A percentile compares a stretch with the other conserved stretches of the same genome.
These are phyloP conservation scores for Lepiota subincarnata DNA, from an alignment of 768 basidiomycete species.

Conservation along the genomic window DNA sequence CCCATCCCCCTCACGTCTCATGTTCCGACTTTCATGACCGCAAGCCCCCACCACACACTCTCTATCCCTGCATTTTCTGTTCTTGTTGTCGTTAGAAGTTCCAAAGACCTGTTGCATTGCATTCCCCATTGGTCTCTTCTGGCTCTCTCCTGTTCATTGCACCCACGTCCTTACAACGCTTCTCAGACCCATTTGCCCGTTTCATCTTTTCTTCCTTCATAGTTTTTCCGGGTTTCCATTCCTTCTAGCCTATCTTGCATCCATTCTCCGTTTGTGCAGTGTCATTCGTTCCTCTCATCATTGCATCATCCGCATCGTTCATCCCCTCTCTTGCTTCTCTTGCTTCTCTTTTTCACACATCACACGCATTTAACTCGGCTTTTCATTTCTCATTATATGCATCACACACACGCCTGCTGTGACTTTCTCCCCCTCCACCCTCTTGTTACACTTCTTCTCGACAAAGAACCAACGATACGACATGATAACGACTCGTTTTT, in stretches of 20 bases:
- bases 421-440: slow-evolving; percentile 5
- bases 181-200: neutral
- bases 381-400: slow-evolving; percentile 4
- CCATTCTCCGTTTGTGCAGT: neutral
- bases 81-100: slow-evolving; percentile 8
- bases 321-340: slow-evolving; percentile 5
- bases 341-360: slow-evolving; percentile 9
- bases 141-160: neutral
- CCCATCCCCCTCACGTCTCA: neutral
- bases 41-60: slow-evolving; percentile 10
- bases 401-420: neutral
- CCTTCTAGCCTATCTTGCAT: neutral
- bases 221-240: neutral
- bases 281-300: neutral
- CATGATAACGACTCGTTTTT: slow-evolving; percentile 2
- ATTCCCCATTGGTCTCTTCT: slow-evolving; percentile 15
- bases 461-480: slow-evolving; percentile 10
- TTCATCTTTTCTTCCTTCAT: neutral
- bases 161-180: neutral
- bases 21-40: neutral
- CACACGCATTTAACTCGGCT: slow-evolving; percentile 1
- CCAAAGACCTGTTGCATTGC: slow-evolving; percentile 17
- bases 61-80: slow-evolving; percentile 4
- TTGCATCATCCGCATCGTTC: neutral
- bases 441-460: slow-evolving; percentile 10